Conservation (phyloP, 768 basidiomycete species). For the Megacollybia marginata region DNA sequence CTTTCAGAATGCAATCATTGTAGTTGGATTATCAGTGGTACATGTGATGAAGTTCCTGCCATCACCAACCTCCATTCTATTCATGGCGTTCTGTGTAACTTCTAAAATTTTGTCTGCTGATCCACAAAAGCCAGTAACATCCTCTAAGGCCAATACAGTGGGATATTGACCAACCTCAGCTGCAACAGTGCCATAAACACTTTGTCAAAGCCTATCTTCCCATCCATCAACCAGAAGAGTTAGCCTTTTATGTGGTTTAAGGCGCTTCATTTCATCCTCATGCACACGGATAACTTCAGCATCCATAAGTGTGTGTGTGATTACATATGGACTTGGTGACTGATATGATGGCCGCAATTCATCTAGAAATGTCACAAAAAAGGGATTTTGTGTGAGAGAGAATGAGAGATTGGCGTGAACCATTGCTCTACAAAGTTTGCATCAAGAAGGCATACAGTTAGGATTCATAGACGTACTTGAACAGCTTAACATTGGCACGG, state of each 20-base stretch:
- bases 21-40: constrained; percentile 24
- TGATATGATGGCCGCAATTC: constrained; percentile 17
- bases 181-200: constrained; percentile 19
- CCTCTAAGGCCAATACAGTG: constrained; percentile 15
- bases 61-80: constrained; percentile 13
- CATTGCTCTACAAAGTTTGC: constrained; percentile 2
- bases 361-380: constrained; percentile 13
- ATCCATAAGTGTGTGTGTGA: constrained; percentile 16
- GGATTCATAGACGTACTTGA: not conserved
- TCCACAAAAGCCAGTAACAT: constrained; percentile 14
- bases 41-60: constrained; percentile 14
- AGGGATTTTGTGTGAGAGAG: constrained; percentile 11
- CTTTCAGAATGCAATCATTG: constrained; percentile 19
- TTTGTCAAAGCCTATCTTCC: constrained; percentile 18
- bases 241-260: constrained; percentile 9
- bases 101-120: constrained; percentile 16
- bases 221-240: constrained; percentile 24
- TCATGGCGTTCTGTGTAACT: constrained; percentile 8
- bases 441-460: not conserved
- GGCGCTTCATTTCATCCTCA: constrained; percentile 9
- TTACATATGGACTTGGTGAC: constrained; percentile 14
- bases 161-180: constrained; percentile 16
- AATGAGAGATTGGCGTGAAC: constrained; percentile 20
- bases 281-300: constrained; percentile 13
- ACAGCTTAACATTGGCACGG: not conserved